Evolutionary conservation across 768 basidiomycete genomes (phyloP).

Genomic region (Phylloporus arenicola): DNA sequence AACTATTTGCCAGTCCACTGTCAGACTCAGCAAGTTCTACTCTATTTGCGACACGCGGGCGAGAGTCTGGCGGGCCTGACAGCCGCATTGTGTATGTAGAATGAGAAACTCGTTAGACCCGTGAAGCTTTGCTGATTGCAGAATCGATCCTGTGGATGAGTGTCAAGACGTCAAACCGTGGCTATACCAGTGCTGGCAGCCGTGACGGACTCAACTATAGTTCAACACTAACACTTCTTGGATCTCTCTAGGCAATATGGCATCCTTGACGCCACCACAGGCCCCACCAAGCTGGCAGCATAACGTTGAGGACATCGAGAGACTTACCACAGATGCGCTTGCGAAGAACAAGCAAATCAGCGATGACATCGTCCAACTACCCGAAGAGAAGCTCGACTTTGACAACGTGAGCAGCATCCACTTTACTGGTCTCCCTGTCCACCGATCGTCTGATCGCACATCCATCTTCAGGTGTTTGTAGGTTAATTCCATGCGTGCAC

Average conservation of each 20-base stretch:
- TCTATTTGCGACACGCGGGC: too few relatives aligned
- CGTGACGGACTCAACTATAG: too few relatives aligned
- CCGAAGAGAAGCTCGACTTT: slow-evolving; percentile 56
- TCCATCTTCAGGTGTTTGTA: slow-evolving; percentile 56
- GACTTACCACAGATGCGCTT: slow-evolving; percentile 56
- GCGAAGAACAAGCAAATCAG: slow-evolving; percentile 49
- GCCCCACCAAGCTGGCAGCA: slow-evolving; percentile 67
- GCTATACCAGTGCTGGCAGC: too few relatives aligned
- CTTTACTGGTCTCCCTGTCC: background rate
- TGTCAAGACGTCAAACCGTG: too few relatives aligned
- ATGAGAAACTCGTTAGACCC: too few relatives aligned
- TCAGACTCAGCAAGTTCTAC: too few relatives aligned
- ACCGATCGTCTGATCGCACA: background rate
- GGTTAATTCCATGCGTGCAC: slow-evolving; percentile 27
- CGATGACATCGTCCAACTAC: slow-evolving; percentile 59
- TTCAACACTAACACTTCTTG: background rate
- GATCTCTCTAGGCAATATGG: slow-evolving; percentile 26
- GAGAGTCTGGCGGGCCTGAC: too few relatives aligned
- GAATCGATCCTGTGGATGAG: too few relatives aligned
- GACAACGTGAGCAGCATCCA: slow-evolving; percentile 46
- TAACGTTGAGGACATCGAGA: slow-evolving; percentile 54
- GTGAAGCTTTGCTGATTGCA: too few relatives aligned
- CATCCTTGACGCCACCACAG: slow-evolving; percentile 61
- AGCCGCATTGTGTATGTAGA: too few relatives aligned
- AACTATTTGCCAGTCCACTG: too few relatives aligned